Evolutionary conservation across 2,329 filamentous ascomycete genomes (phyloP).

Genomic region (Cercospora zeina): DNA sequence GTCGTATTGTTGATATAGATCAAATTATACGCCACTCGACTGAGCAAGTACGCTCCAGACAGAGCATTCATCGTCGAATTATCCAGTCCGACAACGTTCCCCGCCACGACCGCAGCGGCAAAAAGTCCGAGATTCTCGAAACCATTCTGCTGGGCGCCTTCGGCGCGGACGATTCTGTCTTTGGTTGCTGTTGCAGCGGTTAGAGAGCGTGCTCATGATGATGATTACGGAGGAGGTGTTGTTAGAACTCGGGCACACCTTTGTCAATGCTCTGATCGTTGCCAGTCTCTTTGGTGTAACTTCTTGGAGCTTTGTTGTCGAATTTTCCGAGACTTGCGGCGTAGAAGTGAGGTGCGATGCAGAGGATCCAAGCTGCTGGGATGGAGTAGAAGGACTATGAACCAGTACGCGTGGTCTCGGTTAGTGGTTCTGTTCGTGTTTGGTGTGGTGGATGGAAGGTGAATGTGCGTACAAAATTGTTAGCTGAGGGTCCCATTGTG

Average conservation of each 20-base stretch:
- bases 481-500: conserved; percentile 20
- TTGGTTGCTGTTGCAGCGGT: conserved; percentile 36
- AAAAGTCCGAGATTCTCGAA: conserved; percentile 47
- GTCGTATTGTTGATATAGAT: conserved; percentile 37
- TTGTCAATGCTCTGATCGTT: conserved; percentile 27
- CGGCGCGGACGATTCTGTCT: conserved; percentile 41
- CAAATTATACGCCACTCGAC: conserved; percentile 36
- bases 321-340: conserved; percentile 29
- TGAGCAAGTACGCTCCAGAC: conserved; percentile 34
- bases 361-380: conserved; percentile 39
- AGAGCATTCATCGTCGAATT: conserved; percentile 35
- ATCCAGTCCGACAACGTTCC: conserved; percentile 42
- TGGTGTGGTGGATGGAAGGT: too few species aligned
- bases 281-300: conserved; percentile 18
- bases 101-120: conserved; percentile 44
- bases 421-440: not conserved
- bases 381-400: conserved; percentile 37
- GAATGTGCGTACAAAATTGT: conserved; percentile 17
- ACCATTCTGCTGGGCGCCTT: conserved; percentile 44
- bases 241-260: conserved; percentile 10
- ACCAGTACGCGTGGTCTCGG: not conserved
- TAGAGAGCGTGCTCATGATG: not conserved
- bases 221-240: too few species aligned
- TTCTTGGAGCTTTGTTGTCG: conserved; percentile 24
- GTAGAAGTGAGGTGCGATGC: conserved; percentile 42